Base-by-base conservation (phyloP, 805 yeast species). In the Starmerella tilneyi region DNA sequence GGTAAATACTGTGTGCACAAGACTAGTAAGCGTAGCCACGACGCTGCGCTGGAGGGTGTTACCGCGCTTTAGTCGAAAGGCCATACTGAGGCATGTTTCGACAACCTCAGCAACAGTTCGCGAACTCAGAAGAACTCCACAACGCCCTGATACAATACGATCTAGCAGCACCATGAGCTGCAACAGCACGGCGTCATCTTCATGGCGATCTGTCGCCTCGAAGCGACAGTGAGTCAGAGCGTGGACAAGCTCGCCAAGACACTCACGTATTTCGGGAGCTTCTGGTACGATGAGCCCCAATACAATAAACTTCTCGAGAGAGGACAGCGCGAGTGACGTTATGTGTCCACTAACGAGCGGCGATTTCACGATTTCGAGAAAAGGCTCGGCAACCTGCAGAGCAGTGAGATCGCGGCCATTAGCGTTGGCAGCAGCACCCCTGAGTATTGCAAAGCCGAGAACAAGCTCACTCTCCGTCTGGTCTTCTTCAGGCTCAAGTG, bases 221-320 rank as follows among this genome's bases (percentile, higher is more conserved):
- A 92, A 92, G 37, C 95, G 75, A 64, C 97, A 92, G 60, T 85
- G 95, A 0, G 97, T 84, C 50, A 92, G 70, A 0, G 96, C 75
- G 49, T 75, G 74, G 9, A 80, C 74, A 39, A 82, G 71, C 57
- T 83, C 84, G 15, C 77, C 73, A 49, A 84, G 63, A 1, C 81
- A 73, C 38, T 66, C 70, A 26, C 68, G 71, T 17, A 82, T 63
- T 46, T 81, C 79, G 24, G 68, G 65, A 5, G 85, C 76, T 2
- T 64, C 56, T 9, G 59, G 59, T 16, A 74, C 68, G n/a, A 92
- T 70, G 26, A 92, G 75, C 13, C 72, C 75, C 60, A 83, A 81
- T 32, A 74, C 72, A 43, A 89, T 64, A 55, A 92, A 75, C 62
- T 82, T 84, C 29, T 80, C 69, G 13, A 92, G 64, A 3, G 96